These are phyloP conservation scores for Macaranga tanarius DNA, from an alignment of 441 rosid species.

Conservation along the genomic window DNA sequence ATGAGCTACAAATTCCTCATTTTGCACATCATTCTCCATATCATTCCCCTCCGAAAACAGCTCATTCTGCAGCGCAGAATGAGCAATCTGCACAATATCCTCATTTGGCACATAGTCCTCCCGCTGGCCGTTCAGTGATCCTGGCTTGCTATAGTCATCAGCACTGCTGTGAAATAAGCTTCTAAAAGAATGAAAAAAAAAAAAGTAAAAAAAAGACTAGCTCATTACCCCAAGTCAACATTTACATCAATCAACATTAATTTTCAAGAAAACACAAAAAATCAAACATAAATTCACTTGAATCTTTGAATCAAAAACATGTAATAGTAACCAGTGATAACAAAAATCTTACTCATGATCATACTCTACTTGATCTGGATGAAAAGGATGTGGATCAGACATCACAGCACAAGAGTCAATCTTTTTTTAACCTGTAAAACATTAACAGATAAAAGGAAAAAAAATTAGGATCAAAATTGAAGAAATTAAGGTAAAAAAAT, in stretches of 20 bases:
- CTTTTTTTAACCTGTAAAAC: conserved; percentile 13
- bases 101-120: background rate
- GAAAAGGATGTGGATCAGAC: conserved; percentile 25
- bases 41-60: background rate
- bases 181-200: background rate
- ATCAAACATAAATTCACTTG: background rate
- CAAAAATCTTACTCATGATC: conserved; percentile 9
- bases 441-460: background rate
- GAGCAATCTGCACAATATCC: background rate
- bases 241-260: too few relatives aligned
- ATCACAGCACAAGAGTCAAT: conserved; percentile 7
- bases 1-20: conserved; percentile 33
- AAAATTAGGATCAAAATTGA: background rate
- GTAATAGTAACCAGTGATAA: background rate
- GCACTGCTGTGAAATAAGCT: conserved; percentile 13
- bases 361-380: conserved; percentile 18
- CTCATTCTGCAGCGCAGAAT: background rate
- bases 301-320: background rate
- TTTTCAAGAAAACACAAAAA: too few relatives aligned
- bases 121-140: conserved; percentile 25
- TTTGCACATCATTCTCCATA: conserved; percentile 4
- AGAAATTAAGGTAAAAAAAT: background rate
- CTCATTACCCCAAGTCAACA: background rate
- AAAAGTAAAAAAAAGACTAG: background rate
- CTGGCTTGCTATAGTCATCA: conserved; percentile 25